These are phyloP conservation scores for Tylopilus felleus DNA, from an alignment of 768 basidiomycete genomes.

Conservation along the genomic window DNA sequence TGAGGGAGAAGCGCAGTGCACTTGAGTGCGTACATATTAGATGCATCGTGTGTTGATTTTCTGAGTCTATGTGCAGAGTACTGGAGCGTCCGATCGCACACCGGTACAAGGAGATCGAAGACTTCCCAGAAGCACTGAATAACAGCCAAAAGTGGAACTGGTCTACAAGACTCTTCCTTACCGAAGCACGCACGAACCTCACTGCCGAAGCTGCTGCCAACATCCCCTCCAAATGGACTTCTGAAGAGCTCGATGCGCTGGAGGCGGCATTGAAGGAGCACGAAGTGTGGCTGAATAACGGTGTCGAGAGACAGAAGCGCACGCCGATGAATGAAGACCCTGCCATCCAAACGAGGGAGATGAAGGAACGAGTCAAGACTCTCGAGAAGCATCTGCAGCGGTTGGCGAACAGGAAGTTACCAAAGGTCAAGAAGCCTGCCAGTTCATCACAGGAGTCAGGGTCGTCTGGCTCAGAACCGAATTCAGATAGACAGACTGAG, in stretches of 20 bases:
- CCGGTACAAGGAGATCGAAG: conserved; percentile 86
- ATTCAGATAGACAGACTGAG: conserved; percentile 18
- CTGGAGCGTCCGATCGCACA: conserved; percentile 80
- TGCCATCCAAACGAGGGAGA: conserved; percentile 79
- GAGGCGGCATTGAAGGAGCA: conserved; percentile 76
- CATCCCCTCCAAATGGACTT: conserved; percentile 75
- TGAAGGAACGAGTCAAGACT: conserved; percentile 78
- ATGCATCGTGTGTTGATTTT: not conserved
- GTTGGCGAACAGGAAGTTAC: conserved; percentile 63
- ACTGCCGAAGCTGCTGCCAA: conserved; percentile 60
- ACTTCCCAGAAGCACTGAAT: conserved; percentile 80
- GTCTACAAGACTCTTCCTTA: conserved; percentile 83
- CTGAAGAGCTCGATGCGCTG: conserved; percentile 78
- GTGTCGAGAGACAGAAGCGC: conserved; percentile 78
- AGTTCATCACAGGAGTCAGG: conserved; percentile 22
- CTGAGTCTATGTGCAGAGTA: conserved; percentile 40
- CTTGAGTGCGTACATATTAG: conserved; percentile 64
- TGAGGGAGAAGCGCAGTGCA: conserved; percentile 71
- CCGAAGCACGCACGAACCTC: conserved; percentile 71
- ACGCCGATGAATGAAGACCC: conserved; percentile 77
- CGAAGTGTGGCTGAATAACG: conserved; percentile 78
- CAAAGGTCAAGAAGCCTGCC: conserved; percentile 52
- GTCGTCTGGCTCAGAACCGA: conserved; percentile 11
- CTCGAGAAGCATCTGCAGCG: conserved; percentile 73
- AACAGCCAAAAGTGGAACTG: conserved; percentile 86